Evolutionary conservation across 2,329 filamentous ascomycete species (phyloP), one percentile per base, ranked within the genome.

Genomic region (Penicillium sp.): DNA sequence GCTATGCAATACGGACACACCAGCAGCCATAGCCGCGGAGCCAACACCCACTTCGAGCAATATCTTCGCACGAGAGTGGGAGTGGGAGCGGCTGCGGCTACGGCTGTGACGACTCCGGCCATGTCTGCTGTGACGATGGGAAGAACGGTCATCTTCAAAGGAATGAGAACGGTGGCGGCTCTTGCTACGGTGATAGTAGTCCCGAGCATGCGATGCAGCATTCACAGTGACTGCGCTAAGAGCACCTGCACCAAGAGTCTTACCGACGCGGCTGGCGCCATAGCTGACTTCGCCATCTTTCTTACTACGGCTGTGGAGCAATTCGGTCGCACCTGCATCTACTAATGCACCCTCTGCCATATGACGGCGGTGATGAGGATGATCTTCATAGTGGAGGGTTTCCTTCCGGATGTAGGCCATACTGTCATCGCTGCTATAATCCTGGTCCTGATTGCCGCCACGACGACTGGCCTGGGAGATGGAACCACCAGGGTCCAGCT

Each of bases 321-420:
- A 72, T 61, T 85, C 83, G 37, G 83, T 83, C 39, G 83, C 85
- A 59, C 82, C 85, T 42, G 83, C 74, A 44, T 84, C 85, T 42
- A 82, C 82, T 50, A 86, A 71, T 26, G 83, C 82, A 45, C 85
- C 85, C 64, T 85, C 84, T n/a, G 84, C 84, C 43, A 87, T 70
- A 65, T 86, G 82, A 32, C 82, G 82, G 49, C 72, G 72, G 61
- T 81, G 81, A 59, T 84, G 79, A 42, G 75, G 71, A 18, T 78
- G 78, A 11, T 74, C 79, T 64, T 77, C 75, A 44, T 73, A 70
- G 37, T 75, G 72, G 8, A 69, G 69, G 26, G 70, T 73, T 57
- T 81, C 79, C 73, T 81, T 80, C 62, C 80, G 81, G 37, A 85
- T 74, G 63, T 85, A 85, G 53, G 85, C 81, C 65, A 82, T 81